phyloP scores from a whole-genome alignment of 805 yeast genomes.

The Metschnikowia similis region DNA sequence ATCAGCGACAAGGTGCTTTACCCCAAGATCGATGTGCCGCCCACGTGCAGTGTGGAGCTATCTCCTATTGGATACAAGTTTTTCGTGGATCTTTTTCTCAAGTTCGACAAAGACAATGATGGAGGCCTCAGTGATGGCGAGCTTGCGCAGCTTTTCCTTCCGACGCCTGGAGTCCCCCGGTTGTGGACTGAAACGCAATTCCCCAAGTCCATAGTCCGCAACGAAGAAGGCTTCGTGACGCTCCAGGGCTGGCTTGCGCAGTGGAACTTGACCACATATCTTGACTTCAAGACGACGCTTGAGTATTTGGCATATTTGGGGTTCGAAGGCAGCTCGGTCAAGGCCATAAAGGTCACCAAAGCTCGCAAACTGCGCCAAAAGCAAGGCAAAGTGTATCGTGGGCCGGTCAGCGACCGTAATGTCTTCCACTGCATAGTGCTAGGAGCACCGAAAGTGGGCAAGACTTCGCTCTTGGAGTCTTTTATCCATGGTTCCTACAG shows the following conservation, averaged over 20 bases:
- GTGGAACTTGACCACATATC: conserved; percentile 93
- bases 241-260: conserved; percentile 98
- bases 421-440: conserved; percentile 87
- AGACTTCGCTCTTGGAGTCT: conserved; percentile 76
- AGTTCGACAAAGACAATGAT: conserved; percentile 92
- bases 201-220: conserved; percentile 84
- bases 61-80: conserved; percentile 91
- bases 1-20: conserved; percentile 72
- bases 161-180: conserved; percentile 90
- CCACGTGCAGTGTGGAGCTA: conserved; percentile 77
- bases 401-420: conserved; percentile 72
- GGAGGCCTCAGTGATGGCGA: conserved; percentile 87
- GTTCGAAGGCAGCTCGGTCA: conserved; percentile 48
- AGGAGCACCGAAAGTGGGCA: conserved; percentile 86
- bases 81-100: conserved; percentile 80
- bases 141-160: conserved; percentile 62
- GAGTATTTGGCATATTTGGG: conserved; percentile 90
- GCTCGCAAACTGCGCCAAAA: conserved; percentile 69
- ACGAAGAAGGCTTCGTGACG: conserved; percentile 85
- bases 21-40: conserved; percentile 74
- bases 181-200: conserved; percentile 83
- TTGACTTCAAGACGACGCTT: conserved; percentile 78
- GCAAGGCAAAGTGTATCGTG: conserved; percentile 60
- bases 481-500: conserved; percentile 73
- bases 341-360: conserved; percentile 71